These are phyloP conservation scores for Selaginella moellendorffii DNA, from an alignment of 75 land plant species.

Conservation along the genomic window DNA sequence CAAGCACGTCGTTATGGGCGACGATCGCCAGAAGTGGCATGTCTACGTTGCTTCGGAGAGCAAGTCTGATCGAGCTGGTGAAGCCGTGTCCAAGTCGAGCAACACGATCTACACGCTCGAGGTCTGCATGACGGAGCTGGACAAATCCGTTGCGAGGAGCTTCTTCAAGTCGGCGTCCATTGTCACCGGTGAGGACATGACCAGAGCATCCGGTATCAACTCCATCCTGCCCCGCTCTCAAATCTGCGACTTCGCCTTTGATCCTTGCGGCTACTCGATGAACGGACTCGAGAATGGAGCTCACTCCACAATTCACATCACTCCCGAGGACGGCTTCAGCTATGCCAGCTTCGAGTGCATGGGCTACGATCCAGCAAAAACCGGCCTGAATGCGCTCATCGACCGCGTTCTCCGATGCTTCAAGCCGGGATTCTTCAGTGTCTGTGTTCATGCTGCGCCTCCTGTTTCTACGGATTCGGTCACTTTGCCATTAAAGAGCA, in stretches of 20 bases:
- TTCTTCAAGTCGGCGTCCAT: conserved; percentile 22
- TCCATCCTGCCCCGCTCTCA: neutral
- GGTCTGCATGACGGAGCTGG: conserved; percentile 64
- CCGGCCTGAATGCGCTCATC: neutral
- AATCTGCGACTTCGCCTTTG: conserved; percentile 7
- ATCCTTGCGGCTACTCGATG: conserved; percentile 9
- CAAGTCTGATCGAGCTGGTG: neutral
- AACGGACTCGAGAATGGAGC: conserved; percentile 1
- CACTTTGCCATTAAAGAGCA: no score
- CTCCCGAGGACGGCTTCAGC: conserved; percentile 9
- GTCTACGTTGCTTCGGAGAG: neutral
- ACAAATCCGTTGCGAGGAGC: conserved; percentile 21
- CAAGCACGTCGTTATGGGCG: conserved; percentile 35
- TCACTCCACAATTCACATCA: conserved; percentile 9
- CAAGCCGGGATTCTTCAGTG: conserved; percentile 3
- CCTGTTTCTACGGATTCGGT: neutral
- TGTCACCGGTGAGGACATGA: conserved; percentile 8
- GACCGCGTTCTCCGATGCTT: conserved; percentile 3
- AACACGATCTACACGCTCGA: conserved; percentile 31
- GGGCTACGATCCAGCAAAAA: neutral
- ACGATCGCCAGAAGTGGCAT: conserved; percentile 5
- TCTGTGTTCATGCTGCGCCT: neutral
- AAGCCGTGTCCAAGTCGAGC: neutral
- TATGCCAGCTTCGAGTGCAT: conserved; percentile 9
- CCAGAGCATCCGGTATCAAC: neutral